Evolutionary conservation across 805 yeast species (phyloP).

Genomic region (Lipomyces spencermartinsiae): DNA sequence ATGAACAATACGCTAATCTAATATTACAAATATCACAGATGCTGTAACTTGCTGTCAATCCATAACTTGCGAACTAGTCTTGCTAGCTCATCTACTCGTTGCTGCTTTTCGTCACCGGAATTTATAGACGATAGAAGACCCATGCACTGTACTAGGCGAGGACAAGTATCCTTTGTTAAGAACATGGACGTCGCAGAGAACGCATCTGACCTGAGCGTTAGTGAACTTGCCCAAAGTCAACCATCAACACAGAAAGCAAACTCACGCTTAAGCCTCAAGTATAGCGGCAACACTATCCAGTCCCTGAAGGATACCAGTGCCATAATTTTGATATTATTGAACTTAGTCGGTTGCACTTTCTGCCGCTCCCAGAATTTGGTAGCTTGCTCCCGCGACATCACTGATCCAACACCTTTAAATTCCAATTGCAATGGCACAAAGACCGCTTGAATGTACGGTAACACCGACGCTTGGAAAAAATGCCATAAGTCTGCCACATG

Average conservation of each 20-base stretch:
- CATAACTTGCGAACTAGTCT: background rate
- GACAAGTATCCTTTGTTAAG: conserved; percentile 37
- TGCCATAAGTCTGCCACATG: conserved; percentile 47
- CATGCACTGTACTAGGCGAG: conserved; percentile 64
- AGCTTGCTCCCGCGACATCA: conserved; percentile 48
- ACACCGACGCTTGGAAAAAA: conserved; percentile 59
- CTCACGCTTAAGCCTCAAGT: conserved; percentile 29
- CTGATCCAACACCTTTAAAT: conserved; percentile 53
- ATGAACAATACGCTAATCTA: background rate
- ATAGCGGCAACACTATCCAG: conserved; percentile 45
- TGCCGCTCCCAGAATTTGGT: conserved; percentile 47
- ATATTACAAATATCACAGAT: background rate
- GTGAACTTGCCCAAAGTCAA: background rate
- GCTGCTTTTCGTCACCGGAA: conserved; percentile 62
- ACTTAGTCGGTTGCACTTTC: conserved; percentile 34
- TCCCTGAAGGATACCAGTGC: conserved; percentile 49
- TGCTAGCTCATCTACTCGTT: conserved; percentile 58
- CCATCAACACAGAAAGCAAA: background rate
- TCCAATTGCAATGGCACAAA: conserved; percentile 65
- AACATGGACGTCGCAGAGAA: conserved; percentile 1
- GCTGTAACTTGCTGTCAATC: background rate
- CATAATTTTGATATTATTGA: conserved; percentile 42
- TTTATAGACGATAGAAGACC: conserved; percentile 61
- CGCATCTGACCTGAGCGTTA: conserved; percentile 5
- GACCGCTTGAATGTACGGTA: conserved; percentile 65